Conservation (phyloP, 129 eudicot genomes). For the Lactuca saligna region DNA sequence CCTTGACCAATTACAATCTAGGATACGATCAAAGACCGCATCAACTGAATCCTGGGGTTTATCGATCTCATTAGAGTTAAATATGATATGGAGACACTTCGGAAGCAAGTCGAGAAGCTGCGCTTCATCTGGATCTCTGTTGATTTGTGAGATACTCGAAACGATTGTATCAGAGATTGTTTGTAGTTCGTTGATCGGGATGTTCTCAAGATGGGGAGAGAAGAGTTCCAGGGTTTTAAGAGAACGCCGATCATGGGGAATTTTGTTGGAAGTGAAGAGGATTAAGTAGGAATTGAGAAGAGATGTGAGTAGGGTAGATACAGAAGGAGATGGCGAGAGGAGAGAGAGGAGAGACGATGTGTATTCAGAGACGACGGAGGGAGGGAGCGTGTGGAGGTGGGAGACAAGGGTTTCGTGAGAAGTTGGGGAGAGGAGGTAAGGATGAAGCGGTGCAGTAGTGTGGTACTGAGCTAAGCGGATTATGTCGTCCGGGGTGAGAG, state of each 20-base stretch:
- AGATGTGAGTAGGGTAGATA: constrained; percentile 45
- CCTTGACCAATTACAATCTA: constrained; percentile 50
- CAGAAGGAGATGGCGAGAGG: constrained; percentile 41
- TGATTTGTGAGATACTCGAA: constrained; percentile 24
- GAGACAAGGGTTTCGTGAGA: constrained; percentile 66
- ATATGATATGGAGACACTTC: constrained; percentile 47
- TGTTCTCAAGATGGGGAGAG: constrained; percentile 34
- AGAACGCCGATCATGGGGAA: constrained; percentile 55
- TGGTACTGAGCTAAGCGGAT: constrained; percentile 54
- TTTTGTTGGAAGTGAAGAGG: constrained; percentile 51
- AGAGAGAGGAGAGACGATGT: constrained; percentile 59
- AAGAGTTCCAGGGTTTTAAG: constrained; percentile 58
- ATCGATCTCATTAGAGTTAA: constrained; percentile 39
- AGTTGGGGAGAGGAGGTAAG: constrained; percentile 49
- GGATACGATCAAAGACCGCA: constrained; percentile 35
- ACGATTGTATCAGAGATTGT: constrained; percentile 39
- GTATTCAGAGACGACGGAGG: constrained; percentile 57
- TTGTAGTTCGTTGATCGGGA: constrained; percentile 30
- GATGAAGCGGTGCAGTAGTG: constrained; percentile 53
- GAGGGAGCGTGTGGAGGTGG: constrained; percentile 55
- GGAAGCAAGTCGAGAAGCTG: constrained; percentile 63
- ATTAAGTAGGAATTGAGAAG: constrained; percentile 49
- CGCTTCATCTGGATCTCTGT: constrained; percentile 49
- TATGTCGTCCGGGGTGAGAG: constrained; percentile 48
- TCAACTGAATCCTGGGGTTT: constrained; percentile 35